Base-by-base conservation (phyloP, 169 alveolate species). In the Plasmodium vinckei region DNA sequence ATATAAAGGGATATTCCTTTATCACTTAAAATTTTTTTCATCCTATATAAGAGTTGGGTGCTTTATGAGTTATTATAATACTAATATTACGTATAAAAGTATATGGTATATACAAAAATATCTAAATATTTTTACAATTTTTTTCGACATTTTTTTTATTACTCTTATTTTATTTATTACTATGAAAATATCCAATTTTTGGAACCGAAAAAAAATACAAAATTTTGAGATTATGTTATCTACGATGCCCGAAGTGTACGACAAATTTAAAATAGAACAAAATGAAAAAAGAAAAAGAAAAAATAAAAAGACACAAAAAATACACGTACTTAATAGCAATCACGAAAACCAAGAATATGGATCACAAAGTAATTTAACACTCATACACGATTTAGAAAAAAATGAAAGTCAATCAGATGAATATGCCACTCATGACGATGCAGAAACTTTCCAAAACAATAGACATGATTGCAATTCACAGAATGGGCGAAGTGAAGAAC, bases 71-170 rank as follows among this genome's bases (percentile, higher is more conserved):
- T 69, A 25, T 23, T 69, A 44, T 39, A 17, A 86, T 86, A 53
- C 49, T 27, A 57, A 70, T 44, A 23, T 86, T 33, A 54, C 72
- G 9, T 86, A 86, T 72, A 86, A 86, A 54, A 56, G 46, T 15
- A 70, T 86, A 9, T 86, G 91, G 91, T 86, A 86, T 25, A 51
- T 70, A 13, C 91, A 86, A 23, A 86, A 70, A 72, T 86, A 59
- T 25, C 63, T 86, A 25, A 68, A 86, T 69, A 68, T 86, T 12
- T 86, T 70, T 70, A 42, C 61, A 9, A 67, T 73, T 12, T 39
- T 70, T 9, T 56, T 86, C 27, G 91, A 86, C 49, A 63, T 63
- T 53, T 2, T 86, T 13, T 86, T 49, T 59, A 69, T 86, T 47
- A 86, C 91, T 21, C 15, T 86, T 21, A 21, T 86, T 51, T 46